These are phyloP conservation scores for Sarcocystis neurona DNA, from an alignment of 169 alveolate species.

Conservation along the genomic window DNA sequence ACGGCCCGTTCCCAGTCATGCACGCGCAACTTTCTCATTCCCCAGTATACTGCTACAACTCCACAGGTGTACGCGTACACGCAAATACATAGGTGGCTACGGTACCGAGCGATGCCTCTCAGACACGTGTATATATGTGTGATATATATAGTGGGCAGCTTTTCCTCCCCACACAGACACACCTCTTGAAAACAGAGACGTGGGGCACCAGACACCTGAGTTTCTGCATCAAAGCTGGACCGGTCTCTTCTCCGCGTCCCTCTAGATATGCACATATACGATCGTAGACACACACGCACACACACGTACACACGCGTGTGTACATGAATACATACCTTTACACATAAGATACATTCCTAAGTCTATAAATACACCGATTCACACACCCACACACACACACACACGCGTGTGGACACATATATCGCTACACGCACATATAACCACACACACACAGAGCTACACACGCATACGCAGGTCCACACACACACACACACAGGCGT, in stretches of 20 bases:
- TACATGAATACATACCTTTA: too few species aligned
- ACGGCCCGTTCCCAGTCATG: not conserved
- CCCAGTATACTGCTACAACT: not conserved
- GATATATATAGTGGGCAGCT: not conserved
- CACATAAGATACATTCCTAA: too few species aligned
- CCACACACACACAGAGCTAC: not conserved
- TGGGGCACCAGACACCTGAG: not conserved
- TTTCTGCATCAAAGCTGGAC: not conserved
- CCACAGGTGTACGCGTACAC: not conserved
- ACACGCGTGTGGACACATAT: not conserved
- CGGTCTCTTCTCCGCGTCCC: not conserved
- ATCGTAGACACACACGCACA: not conserved
- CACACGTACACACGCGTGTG: not conserved
- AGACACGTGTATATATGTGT: not conserved
- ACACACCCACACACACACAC: not conserved
- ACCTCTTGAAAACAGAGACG: not conserved
- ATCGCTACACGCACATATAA: too few species aligned
- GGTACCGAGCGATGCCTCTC: not conserved
- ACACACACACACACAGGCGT: not conserved
- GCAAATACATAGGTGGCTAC: not conserved
- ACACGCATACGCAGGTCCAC: not conserved
- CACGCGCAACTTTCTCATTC: too few species aligned
- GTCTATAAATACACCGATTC: too few species aligned
- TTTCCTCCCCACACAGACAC: not conserved
- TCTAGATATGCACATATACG: not conserved